Evolutionary conservation across 148 eudicot genomes (phyloP).

Genomic region (Arbutus unedo): DNA sequence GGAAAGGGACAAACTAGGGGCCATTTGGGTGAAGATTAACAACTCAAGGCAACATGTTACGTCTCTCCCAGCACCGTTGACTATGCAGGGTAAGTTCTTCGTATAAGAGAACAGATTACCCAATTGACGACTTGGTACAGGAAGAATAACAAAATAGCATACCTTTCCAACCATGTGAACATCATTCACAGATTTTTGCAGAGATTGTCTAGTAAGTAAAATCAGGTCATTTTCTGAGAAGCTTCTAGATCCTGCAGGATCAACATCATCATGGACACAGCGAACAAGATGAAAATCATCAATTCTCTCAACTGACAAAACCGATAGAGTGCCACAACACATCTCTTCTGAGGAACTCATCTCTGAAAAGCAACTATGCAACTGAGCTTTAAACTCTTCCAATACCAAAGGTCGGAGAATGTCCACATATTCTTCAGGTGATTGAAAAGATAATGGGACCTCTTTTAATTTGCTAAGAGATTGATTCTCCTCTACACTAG

Average conservation of each 20-base stretch:
- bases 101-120: background rate
- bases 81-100: background rate
- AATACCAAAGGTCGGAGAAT: conserved; percentile 82
- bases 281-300: conserved; percentile 98
- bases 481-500: conserved; percentile 40
- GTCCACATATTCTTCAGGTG: conserved; percentile 74
- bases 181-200: conserved; percentile 49
- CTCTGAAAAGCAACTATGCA: conserved; percentile 76
- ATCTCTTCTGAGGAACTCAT: conserved; percentile 67
- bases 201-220: conserved; percentile 73
- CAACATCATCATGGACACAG: conserved; percentile 65
- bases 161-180: conserved; percentile 95
- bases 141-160: conserved; percentile 12
- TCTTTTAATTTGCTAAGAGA: conserved; percentile 53
- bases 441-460: conserved; percentile 82
- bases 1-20: background rate
- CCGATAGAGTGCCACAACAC: conserved; percentile 75
- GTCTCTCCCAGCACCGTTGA: background rate
- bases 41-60: background rate
- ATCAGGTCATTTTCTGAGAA: conserved; percentile 81
- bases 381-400: conserved; percentile 97
- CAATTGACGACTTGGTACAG: background rate
- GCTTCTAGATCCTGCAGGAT: conserved; percentile 42
- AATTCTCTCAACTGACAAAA: conserved; percentile 88
- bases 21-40: background rate